These are phyloP conservation scores for Phyllosticta citriasiana DNA, from an alignment of 2,329 filamentous ascomycete genomes.

Conservation along the genomic window DNA sequence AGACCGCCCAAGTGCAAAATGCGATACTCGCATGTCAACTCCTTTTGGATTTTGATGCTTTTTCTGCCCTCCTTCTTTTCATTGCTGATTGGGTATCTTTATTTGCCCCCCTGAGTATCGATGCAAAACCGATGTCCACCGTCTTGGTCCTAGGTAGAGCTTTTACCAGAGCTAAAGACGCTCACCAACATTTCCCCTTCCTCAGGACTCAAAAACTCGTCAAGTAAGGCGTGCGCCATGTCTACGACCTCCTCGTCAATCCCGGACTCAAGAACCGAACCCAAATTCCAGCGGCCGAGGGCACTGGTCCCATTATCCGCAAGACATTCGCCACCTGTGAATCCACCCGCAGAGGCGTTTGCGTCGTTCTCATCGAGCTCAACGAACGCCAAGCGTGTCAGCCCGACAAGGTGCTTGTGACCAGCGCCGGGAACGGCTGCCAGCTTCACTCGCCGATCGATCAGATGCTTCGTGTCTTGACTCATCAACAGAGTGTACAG, in stretches of 20 bases:
- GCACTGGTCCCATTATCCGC: background rate
- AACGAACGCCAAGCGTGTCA: slow-evolving; percentile 78
- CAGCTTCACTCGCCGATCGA: slow-evolving; percentile 63
- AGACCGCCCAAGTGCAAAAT: no score
- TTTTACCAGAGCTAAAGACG: slow-evolving; percentile 29
- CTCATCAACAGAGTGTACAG: slow-evolving; percentile 53
- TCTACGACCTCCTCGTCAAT: slow-evolving; percentile 71
- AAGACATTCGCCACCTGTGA: background rate
- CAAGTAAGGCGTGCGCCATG: slow-evolving; percentile 71
- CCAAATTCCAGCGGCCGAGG: slow-evolving; percentile 20
- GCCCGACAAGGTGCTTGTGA: slow-evolving; percentile 71
- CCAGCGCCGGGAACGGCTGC: slow-evolving; percentile 58
- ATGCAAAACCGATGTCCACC: background rate
- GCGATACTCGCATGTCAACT: no score
- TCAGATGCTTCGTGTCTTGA: slow-evolving; percentile 37
- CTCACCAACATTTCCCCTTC: slow-evolving; percentile 52
- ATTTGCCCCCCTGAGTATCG: background rate
- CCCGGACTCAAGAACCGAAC: slow-evolving; percentile 63
- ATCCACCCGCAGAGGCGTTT: background rate
- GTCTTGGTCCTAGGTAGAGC: background rate
- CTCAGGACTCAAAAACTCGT: slow-evolving; percentile 71
- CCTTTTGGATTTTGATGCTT: no score
- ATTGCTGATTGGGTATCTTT: background rate
- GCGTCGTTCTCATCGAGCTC: slow-evolving; percentile 35
- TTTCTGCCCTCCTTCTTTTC: no score